Evolutionary conservation across 345 rosid species (phyloP).

Genomic region (Citrus inodora): DNA sequence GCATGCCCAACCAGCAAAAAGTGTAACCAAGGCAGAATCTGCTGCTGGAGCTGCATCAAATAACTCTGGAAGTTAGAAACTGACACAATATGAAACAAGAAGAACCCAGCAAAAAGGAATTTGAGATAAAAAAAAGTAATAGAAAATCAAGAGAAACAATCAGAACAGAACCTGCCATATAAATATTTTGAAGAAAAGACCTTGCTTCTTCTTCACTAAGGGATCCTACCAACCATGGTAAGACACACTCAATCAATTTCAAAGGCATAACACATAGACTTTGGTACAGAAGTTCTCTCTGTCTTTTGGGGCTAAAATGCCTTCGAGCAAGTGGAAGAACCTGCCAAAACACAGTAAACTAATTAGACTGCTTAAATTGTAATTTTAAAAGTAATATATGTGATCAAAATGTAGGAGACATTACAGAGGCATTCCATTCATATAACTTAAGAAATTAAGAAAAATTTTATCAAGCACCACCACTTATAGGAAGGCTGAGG

Average conservation of each 20-base stretch:
- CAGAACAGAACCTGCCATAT: conserved; percentile 44
- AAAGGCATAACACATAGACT: conserved; percentile 63
- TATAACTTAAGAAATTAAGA: not conserved
- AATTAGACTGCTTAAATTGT: not conserved
- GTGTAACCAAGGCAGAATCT: conserved; percentile 53
- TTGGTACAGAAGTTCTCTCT: conserved; percentile 58
- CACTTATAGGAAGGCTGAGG: not conserved
- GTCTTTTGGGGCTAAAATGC: conserved; percentile 50
- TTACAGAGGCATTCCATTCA: not conserved
- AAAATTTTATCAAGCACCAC: not conserved
- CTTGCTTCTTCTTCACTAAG: conserved; percentile 47
- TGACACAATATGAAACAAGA: not conserved
- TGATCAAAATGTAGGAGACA: not conserved
- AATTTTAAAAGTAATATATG: not conserved
- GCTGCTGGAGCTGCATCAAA: conserved; percentile 51
- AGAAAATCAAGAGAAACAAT: not conserved
- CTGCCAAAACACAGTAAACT: conserved; percentile 24
- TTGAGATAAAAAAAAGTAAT: not conserved
- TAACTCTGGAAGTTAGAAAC: conserved; percentile 18
- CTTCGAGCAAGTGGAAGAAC: conserved; percentile 64
- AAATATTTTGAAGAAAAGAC: conserved; percentile 51
- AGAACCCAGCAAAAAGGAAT: not conserved
- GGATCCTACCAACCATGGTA: conserved; percentile 59
- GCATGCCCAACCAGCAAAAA: conserved; percentile 62
- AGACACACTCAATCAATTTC: conserved; percentile 53